Evolutionary conservation across 2,329 filamentous ascomycete genomes (phyloP), one percentile per base, ranked within the genome.

Genomic region (Elsinoe ampelina): DNA sequence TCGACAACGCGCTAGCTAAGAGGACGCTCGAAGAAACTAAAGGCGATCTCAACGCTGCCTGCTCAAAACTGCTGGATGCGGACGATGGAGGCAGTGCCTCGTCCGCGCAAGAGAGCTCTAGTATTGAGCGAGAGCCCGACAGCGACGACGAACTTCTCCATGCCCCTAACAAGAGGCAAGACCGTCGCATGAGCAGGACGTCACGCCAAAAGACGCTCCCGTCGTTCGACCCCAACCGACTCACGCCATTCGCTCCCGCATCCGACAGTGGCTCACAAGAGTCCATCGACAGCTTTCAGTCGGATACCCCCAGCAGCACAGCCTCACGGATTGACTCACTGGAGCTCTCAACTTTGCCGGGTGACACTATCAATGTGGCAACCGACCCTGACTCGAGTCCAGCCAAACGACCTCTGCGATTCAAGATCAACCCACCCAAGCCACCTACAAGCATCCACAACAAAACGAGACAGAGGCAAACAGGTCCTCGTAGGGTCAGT

Each of bases 41-140:
- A 51, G 79, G 80, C 41, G 75, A 80, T 61, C 72, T 83, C 43
- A 73, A 80, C 61, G 66, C 71, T 26, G 77, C 79, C 5, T 79
- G 82, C 41, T 72, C 72, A 11, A 76, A 73, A 45, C 66, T 83
- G 15, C 65, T 81, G 2, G 79, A 78, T 36, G 71, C 72, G 2
- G 73, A 77, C 57, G 72, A 76, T 48, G 66, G 67, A 48, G 68
- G 66, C 48, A 72, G 69, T 61, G 65, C 66, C 15, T 73, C 71
- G n/a, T 73, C 74, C 17, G 66, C 70, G 36, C 71, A 72, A 48
- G 72, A 72, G 56, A 72, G 69, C 61, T 77, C 75, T 1, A 80
- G 77, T 64, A 68, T 78, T 59, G 70, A 79, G 67, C 68, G 75
- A 57, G 78, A 80, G 54, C 70, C 71, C 15, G 77, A 80, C 60